Percentiles rank a stretch among this genome's conserved stretches.
phyloP scores from a whole-genome alignment of 208 protist species.

The Acanthamoeba royreba region DNA sequence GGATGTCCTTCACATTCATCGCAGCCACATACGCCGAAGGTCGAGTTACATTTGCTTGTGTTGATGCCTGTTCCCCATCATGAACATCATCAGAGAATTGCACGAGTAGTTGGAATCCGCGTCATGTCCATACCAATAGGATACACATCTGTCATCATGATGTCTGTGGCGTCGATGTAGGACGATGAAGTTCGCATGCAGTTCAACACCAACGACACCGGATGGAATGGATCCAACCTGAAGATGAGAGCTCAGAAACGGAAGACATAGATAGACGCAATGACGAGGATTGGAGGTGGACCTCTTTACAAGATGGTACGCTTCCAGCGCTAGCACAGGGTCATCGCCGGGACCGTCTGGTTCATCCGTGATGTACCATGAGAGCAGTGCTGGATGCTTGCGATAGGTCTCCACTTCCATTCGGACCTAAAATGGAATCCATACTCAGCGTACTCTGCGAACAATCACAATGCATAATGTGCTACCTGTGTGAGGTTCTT shows the following conservation, averaged over 20 bases:
- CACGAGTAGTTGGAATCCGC: not conserved
- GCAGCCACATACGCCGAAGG: not conserved
- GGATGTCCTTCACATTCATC: not conserved
- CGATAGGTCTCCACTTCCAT: not conserved
- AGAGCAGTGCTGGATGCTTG: not conserved
- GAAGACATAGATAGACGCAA: not conserved
- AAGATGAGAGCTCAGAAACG: not conserved
- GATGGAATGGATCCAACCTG: not conserved
- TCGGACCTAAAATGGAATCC: not conserved
- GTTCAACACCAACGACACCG: not conserved
- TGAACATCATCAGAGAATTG: not conserved
- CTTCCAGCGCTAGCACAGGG: not conserved
- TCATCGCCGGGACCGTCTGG: not conserved
- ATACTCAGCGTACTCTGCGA: not conserved
- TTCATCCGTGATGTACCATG: not conserved
- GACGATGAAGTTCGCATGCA: not conserved
- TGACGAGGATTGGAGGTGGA: not conserved
- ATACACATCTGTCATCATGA: not conserved
- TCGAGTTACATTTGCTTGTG: not conserved
- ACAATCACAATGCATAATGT: not conserved
- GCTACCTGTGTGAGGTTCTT: not conserved
- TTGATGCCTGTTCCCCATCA: not conserved
- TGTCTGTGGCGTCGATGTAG: not conserved
- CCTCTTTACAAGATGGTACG: not conserved
- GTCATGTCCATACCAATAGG: not conserved